Evolutionary conservation across 1,284 basidiomycete species (phyloP).

Genomic region (Afroboletus lepidellus): DNA sequence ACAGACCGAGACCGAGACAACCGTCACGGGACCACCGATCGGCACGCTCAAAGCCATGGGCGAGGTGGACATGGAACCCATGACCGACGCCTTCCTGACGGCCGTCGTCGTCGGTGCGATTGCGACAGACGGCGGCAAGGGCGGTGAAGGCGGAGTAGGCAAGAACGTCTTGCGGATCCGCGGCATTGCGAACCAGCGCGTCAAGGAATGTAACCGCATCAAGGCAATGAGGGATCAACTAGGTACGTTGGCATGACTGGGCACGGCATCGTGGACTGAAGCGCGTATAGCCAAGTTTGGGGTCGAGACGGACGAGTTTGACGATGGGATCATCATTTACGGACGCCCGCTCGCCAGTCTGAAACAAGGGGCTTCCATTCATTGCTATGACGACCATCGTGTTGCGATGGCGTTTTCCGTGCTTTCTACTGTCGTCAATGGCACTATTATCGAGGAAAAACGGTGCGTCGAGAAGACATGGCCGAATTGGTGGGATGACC

Average conservation of each 20-base stretch:
- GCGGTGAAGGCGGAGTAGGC: constrained; percentile 29
- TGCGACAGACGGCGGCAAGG: constrained; percentile 45
- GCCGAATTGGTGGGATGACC: constrained; percentile 99
- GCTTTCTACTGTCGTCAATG: constrained; percentile 71
- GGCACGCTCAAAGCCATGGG: constrained; percentile 65
- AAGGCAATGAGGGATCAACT: constrained; percentile 95
- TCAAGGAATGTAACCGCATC: constrained; percentile 98
- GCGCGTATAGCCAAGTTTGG: constrained; percentile 82
- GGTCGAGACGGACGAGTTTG: constrained; percentile 87
- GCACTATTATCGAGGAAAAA: constrained; percentile 91
- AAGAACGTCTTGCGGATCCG: constrained; percentile 74
- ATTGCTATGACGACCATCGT: constrained; percentile 98
- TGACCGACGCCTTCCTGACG: constrained; percentile 99
- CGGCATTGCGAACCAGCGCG: constrained; percentile 97
- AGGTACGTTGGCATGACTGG: constrained; percentile 42
- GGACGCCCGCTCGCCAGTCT: constrained; percentile 69
- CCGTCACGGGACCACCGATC: constrained; percentile 89
- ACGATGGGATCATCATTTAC: constrained; percentile 90
- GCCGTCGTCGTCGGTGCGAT: constrained; percentile 91
- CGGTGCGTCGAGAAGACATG: constrained; percentile 99
- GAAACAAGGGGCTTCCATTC: constrained; percentile 71
- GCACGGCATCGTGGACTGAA: background rate
- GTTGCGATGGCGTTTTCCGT: constrained; percentile 99
- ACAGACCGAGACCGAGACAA: constrained; percentile 88
- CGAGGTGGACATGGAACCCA: constrained; percentile 96